Evolutionary conservation across 495 filamentous ascomycete genomes (phyloP), one percentile per base, ranked within the genome.

Genomic region (Xylaria telfairii): DNA sequence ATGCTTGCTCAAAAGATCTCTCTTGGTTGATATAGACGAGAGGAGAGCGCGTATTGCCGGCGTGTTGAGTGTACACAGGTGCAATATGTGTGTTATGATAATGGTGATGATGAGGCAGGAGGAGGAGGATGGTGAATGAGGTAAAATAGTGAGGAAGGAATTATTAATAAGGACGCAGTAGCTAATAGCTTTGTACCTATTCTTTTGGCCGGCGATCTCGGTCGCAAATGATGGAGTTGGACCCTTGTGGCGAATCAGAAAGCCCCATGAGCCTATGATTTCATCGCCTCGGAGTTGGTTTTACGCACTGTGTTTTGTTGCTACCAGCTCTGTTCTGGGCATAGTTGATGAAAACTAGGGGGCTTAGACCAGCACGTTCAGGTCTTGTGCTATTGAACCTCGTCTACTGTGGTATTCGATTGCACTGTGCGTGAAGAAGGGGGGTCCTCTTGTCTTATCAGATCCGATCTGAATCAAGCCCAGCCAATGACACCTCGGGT

Each of bases 161-260:
- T 61, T 53, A 65, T 51, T 66, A 67, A 65, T 67, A 70, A 67
- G n/a, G 54, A 17, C 39, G 19, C 54, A 30, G 68, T 72, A 68
- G 60, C 63, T 69, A 75, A 71, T 67, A 71, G 54, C 72, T 74
- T 76, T 75, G 70, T 74, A n/a, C n/a, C n/a, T n/a, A 60, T 46
- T 32, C 5, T 15, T 32, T 49, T 46, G 67, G 57, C 60, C 76
- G 76, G 76, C 77, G 77, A 79, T 79, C 73, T 79, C 77, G 77
- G 77, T 74, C 74, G 66, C 73, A 74, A 76, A 59, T 74, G 60
- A 65, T 62, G 49, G 32, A n/a, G 32, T 28, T 65, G 51, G 24
- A 17, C 68, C 60, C 51, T n/a, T 67, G 64, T 77, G 70, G 74
- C 77, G 75, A 79, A 79, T 79, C 75, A 79, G 9, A 44, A 41